A percentile compares a stretch with the other conserved stretches of the same genome.
These are phyloP conservation scores for Lineolata rhizophorae DNA, from an alignment of 495 filamentous ascomycete species.

Conservation along the genomic window DNA sequence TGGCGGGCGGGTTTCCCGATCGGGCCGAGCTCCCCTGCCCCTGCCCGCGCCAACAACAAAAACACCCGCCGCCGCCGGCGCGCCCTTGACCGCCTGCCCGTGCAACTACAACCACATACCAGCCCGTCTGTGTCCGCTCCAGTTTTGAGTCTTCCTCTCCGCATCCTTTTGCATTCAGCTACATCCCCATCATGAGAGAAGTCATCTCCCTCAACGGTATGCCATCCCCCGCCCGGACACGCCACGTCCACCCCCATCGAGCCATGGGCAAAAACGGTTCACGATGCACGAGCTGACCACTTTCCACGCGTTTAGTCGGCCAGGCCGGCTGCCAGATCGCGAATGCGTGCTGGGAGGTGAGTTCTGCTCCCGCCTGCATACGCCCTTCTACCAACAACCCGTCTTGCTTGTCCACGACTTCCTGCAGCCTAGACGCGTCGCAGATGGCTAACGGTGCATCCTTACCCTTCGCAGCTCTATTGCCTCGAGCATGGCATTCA, in stretches of 20 bases:
- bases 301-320: slow-evolving; percentile 47
- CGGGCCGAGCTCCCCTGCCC: too few species aligned
- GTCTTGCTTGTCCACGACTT: too few species aligned
- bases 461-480: slow-evolving; percentile 50
- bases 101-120: neutral
- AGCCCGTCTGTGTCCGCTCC: neutral
- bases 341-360: slow-evolving; percentile 99
- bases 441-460: neutral
- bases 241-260: slow-evolving; percentile 14
- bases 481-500: slow-evolving; percentile 99
- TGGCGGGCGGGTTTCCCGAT: too few species aligned
- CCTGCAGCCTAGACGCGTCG: too few species aligned
- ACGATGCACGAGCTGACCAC: slow-evolving; percentile 10
- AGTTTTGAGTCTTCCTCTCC: neutral
- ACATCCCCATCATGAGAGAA: slow-evolving; percentile 57
- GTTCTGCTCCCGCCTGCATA: slow-evolving; percentile 13
- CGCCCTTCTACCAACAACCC: neutral
- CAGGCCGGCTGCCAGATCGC: slow-evolving; percentile 99
- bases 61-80: neutral
- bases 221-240: slow-evolving; percentile 17
- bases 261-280: neutral
- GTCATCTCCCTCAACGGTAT: slow-evolving; percentile 97
- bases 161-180: neutral
- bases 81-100: neutral
- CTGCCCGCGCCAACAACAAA: neutral